phyloP scores from a whole-genome alignment of 192 early-diverging fungal species.

The Podila epicladia region DNA sequence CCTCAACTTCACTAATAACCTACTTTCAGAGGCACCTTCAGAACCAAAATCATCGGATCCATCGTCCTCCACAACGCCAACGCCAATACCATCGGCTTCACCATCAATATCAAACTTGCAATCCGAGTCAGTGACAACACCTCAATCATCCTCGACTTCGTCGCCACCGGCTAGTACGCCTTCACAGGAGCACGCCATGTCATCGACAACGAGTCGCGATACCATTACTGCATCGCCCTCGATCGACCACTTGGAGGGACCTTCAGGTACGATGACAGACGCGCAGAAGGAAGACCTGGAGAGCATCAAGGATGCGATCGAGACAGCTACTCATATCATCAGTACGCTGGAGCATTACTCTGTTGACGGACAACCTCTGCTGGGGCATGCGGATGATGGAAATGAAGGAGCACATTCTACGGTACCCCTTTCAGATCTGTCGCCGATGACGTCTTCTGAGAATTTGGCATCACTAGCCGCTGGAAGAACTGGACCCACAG shows the following conservation, averaged over 20 bases:
- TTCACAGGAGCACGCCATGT: too few species aligned
- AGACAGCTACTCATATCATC: conserved; percentile 43
- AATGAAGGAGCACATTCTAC: conserved; percentile 25
- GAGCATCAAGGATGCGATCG: conserved; percentile 46
- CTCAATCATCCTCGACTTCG: not conserved
- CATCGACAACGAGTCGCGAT: conserved; percentile 9
- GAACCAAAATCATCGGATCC: not conserved
- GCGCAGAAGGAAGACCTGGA: conserved; percentile 35
- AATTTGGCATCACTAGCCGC: conserved; percentile 39
- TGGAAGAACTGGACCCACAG: conserved; percentile 16
- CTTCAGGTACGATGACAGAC: conserved; percentile 7
- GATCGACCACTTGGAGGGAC: not conserved
- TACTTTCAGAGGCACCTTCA: conserved; percentile 32
- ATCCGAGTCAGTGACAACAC: not conserved
- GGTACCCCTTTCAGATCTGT: conserved; percentile 35
- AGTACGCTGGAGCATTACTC: conserved; percentile 45
- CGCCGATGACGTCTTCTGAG: conserved; percentile 45
- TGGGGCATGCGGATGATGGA: conserved; percentile 35
- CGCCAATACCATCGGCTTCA: not conserved
- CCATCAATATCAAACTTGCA: not conserved
- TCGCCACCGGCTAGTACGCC: too few species aligned
- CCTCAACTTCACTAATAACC: conserved; percentile 58
- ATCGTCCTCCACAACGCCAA: conserved; percentile 2
- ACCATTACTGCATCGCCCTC: conserved; percentile 6
- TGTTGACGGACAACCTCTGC: conserved; percentile 40